phyloP scores from a whole-genome alignment of 257 asterid genomes.

The Solanum chmielewskii region DNA sequence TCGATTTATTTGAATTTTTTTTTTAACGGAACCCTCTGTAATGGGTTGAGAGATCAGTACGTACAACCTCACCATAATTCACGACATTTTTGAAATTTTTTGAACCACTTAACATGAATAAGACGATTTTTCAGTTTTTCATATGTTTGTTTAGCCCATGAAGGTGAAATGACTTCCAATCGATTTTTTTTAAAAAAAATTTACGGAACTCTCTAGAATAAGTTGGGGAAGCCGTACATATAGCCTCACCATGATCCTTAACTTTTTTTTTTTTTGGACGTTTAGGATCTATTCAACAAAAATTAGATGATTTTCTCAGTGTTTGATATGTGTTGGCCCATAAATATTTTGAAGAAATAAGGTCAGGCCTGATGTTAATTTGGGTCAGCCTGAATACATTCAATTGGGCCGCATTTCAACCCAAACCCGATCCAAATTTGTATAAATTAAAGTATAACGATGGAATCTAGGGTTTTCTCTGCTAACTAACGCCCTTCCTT shows the following conservation, averaged over 20 bases:
- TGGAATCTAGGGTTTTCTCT: background rate
- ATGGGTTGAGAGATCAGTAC: background rate
- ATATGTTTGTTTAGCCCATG: too few species aligned
- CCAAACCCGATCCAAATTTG: background rate
- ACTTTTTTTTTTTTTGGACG: too few species aligned
- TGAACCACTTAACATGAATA: background rate
- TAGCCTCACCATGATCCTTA: background rate
- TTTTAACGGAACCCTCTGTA: background rate
- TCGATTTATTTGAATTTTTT: too few species aligned
- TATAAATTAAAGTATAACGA: background rate
- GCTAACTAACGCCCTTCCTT: background rate
- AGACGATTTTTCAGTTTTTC: too few species aligned
- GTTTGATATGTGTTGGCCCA: background rate
- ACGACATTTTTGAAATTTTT: too few species aligned
- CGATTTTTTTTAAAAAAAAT: accelerated
- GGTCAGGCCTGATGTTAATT: background rate
- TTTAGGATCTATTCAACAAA: background rate
- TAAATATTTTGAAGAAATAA: background rate
- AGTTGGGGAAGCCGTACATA: too few species aligned
- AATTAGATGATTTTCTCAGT: accelerated
- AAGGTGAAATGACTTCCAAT: too few species aligned
- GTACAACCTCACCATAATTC: background rate
- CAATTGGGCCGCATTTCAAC: background rate
- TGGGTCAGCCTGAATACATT: background rate
- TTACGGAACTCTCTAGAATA: too few species aligned